A percentile compares a stretch with the other conserved stretches of the same genome.
Conservation (phyloP, 78 protist genomes). For the Dictyostelium citrinum region DNA sequence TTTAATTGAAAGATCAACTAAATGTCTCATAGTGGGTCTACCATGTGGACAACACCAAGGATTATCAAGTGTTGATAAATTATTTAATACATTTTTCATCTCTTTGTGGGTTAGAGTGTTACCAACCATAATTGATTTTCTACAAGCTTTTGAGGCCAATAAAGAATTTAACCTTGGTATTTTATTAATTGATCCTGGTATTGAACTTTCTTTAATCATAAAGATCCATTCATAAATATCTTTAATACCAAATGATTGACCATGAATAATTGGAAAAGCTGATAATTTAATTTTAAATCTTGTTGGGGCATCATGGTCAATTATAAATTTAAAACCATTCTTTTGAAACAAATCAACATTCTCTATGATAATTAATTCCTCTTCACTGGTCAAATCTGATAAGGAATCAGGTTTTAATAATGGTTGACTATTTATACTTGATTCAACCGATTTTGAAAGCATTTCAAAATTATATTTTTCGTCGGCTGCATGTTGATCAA, state of each 20-base stretch:
- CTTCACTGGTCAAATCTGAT: conserved; percentile 63
- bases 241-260: conserved; percentile 47
- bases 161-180: conserved; percentile 85
- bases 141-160: conserved; percentile 95
- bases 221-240: conserved; percentile 84
- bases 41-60: conserved; percentile 99
- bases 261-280: conserved; percentile 72
- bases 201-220: conserved; percentile 63
- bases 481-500: conserved; percentile 98
- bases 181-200: conserved; percentile 2
- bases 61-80: conserved; percentile 80
- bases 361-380: conserved; percentile 78
- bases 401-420: conserved; percentile 4
- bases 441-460: neutral
- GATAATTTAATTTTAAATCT: conserved; percentile 49
- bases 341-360: conserved; percentile 52
- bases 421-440: conserved; percentile 49
- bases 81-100: conserved; percentile 81
- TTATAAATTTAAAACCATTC: conserved; percentile 84
- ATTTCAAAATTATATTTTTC: conserved; percentile 95
- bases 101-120: conserved; percentile 49
- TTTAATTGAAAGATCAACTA: neutral
- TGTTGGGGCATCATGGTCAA: conserved; percentile 69
- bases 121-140: conserved; percentile 94
- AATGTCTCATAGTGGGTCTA: conserved; percentile 97